Evolutionary conservation across 2,329 filamentous ascomycete genomes (phyloP).

Genomic region (Chrysoporthe cubensis): DNA sequence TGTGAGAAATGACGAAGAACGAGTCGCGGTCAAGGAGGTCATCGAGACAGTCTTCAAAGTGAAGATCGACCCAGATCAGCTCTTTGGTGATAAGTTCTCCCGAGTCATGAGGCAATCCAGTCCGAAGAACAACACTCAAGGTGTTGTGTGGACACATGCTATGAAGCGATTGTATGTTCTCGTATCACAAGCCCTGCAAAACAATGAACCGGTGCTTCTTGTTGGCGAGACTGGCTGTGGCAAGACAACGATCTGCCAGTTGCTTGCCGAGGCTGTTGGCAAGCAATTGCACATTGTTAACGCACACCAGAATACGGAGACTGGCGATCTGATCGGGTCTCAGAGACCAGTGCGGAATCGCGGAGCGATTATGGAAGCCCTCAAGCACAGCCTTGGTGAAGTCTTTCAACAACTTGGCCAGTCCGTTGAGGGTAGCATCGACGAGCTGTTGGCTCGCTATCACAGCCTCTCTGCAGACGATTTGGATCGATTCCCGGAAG

Average conservation of each 20-base stretch:
- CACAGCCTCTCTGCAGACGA: conserved; percentile 53
- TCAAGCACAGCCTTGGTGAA: conserved; percentile 64
- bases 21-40: conserved; percentile 79
- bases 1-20: conserved; percentile 88
- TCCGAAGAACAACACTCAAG: conserved; percentile 55
- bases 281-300: conserved; percentile 88
- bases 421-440: conserved; percentile 46
- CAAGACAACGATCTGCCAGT: conserved; percentile 95
- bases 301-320: conserved; percentile 97
- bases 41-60: conserved; percentile 93
- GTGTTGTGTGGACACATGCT: conserved; percentile 90
- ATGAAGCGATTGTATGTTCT: conserved; percentile 92
- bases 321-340: conserved; percentile 93
- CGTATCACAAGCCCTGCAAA: conserved; percentile 81
- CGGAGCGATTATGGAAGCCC: conserved; percentile 67
- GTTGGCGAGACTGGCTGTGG: conserved; percentile 97
- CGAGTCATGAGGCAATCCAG: conserved; percentile 58
- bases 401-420: conserved; percentile 48
- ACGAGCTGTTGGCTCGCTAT: conserved; percentile 64
- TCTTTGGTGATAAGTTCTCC: conserved; percentile 70
- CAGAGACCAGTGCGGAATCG: conserved; percentile 90
- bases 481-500: conserved; percentile 50
- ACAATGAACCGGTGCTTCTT: conserved; percentile 91
- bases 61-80: conserved; percentile 69
- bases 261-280: conserved; percentile 79